A percentile compares a stretch with the other conserved stretches of the same genome.
phyloP scores from a whole-genome alignment of 1,284 basidiomycete genomes.

The Tylopilus orsonianus region DNA sequence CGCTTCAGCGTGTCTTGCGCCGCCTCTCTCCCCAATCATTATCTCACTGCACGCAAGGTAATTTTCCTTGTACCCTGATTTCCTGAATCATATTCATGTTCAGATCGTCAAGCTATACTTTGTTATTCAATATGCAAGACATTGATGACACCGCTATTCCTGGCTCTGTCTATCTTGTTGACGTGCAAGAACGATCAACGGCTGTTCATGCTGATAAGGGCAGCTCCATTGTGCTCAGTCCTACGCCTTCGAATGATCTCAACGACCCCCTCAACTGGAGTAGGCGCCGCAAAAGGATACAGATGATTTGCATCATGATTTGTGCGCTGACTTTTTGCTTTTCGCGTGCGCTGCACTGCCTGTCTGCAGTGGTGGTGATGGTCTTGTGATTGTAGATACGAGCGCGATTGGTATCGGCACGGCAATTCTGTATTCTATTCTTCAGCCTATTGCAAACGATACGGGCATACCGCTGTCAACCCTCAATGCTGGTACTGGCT shows the following conservation, averaged over 20 bases:
- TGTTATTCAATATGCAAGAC: too few species aligned
- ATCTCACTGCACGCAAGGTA: too few species aligned
- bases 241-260: slow-evolving; percentile 17
- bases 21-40: too few species aligned
- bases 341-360: not conserved
- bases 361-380: not conserved
- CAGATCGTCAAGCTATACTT: too few species aligned
- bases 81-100: too few species aligned
- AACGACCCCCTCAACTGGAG: slow-evolving; percentile 21
- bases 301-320: slow-evolving; percentile 17
- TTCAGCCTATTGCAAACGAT: slow-evolving; percentile 17
- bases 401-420: slow-evolving; percentile 18
- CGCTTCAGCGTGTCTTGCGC: not conserved
- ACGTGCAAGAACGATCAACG: slow-evolving; percentile 15
- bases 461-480: slow-evolving; percentile 18
- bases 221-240: slow-evolving; percentile 18
- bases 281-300: slow-evolving; percentile 12
- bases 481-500: slow-evolving; percentile 18
- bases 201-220: slow-evolving; percentile 11
- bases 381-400: slow-evolving; percentile 7
- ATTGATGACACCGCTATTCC: slow-evolving; percentile 15
- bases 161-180: slow-evolving; percentile 19
- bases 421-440: slow-evolving; percentile 17
- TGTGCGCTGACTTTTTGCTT: slow-evolving; percentile 12
- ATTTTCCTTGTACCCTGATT: too few species aligned